Evolutionary conservation across 176 grass and related monocot genomes (phyloP).

Genomic region (Aegilops bicornis): DNA sequence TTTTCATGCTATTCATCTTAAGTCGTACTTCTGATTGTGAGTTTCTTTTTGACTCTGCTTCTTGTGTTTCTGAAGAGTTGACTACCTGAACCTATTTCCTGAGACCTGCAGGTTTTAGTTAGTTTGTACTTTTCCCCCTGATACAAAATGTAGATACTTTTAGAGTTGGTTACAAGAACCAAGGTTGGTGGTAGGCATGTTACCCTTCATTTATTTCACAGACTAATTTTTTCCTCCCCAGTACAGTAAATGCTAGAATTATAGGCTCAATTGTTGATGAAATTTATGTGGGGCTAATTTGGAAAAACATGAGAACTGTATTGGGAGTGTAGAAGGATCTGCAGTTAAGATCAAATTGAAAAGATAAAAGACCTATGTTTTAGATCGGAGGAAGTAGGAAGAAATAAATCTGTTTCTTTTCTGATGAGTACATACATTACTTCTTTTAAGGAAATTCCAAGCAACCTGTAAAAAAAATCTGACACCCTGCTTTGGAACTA

Average conservation of each 20-base stretch:
- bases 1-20: neutral
- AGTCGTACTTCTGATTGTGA: neutral
- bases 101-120: neutral
- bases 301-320: too few species aligned
- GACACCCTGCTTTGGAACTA: neutral
- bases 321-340: too few species aligned
- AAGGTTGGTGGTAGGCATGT: neutral
- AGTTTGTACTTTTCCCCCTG: neutral
- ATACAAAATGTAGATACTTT: too few species aligned
- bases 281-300: too few species aligned
- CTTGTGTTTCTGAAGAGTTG: neutral
- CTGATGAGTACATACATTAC: neutral
- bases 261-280: neutral
- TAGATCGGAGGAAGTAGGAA: neutral
- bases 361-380: too few species aligned
- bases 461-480: neutral
- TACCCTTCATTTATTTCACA: neutral
- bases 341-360: too few species aligned
- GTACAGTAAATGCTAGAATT: neutral
- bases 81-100: neutral
- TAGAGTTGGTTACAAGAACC: neutral
- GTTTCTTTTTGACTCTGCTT: neutral
- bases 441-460: neutral
- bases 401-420: neutral
- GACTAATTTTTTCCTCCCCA: neutral